Base-by-base conservation (phyloP, 106 monocot species). In the Dioscorea zingiberensis region DNA sequence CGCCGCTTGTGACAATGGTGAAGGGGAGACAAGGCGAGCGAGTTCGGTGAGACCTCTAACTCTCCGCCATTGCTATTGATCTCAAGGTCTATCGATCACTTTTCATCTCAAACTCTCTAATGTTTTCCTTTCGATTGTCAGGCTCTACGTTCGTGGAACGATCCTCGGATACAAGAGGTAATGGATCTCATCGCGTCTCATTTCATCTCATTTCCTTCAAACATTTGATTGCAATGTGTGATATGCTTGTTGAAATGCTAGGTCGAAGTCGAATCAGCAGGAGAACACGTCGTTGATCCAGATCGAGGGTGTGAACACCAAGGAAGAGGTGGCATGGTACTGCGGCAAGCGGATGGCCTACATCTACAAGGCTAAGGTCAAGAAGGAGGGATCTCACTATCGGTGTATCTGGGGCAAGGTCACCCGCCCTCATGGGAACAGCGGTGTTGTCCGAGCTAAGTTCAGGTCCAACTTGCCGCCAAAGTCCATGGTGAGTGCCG, bases 321-420 rank as follows among this genome's bases (percentile, higher is more conserved):
- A 74, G 76, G 90, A 91, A 54, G 90, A 91, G 48, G 86, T 84
- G 8, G 60, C 55, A 0, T 86, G 86, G 86, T 91, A 91, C 78
- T 54, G 56, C 6, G 86, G 90, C 23, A 86, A 86, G 83, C 62
- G 69, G 45, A 27, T 85, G 67, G 87, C 87, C 1, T 90, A 87
- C 75, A 71, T 90, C 46, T 94, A 94, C 87, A 90, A 82, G 80
- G 94, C 84, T 2, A 94, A 94, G 69, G 79, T 82, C 28, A 94
- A 90, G 85, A 80, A 80, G 47, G 61, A 80, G 17, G 90, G 85
- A 4, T 54, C 82, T 13, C 80, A 74, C 61, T 82, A 72, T 56
- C 68, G 84, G 17, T 84, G 79, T 81, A 84, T 94, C 30, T 90
- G 89, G 94, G 90, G 94, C 8, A 90, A 87, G 77, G 90, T 90